phyloP scores from a whole-genome alignment of 1,139 yeast genomes.

The Hanseniaspora uvarum region DNA sequence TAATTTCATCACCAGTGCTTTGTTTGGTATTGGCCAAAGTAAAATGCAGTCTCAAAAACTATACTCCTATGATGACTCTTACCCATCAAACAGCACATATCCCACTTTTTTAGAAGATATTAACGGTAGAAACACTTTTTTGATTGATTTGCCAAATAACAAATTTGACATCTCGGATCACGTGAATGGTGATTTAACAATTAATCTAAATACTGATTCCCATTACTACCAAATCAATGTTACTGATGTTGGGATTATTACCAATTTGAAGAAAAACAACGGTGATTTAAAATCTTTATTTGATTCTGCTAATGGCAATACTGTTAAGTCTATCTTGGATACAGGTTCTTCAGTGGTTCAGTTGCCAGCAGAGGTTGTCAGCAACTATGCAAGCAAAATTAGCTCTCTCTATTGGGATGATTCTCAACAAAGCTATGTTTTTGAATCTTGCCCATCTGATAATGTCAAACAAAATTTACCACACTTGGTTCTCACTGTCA shows the following conservation, averaged over 20 bases:
- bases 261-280: not conserved
- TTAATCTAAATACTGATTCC: not conserved
- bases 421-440: not conserved
- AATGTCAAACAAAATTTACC: not conserved
- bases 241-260: not conserved
- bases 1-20: slow-evolving; percentile 1
- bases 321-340: not conserved
- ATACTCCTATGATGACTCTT: not conserved
- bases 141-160: slow-evolving; percentile 30
- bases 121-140: slow-evolving; percentile 5
- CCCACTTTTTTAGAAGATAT: not conserved
- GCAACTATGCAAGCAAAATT: not conserved
- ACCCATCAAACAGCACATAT: not conserved
- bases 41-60: slow-evolving; percentile 11
- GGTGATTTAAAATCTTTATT: not conserved
- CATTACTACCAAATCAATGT: slow-evolving; percentile 4
- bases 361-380: not conserved
- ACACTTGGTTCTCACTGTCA: not conserved
- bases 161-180: slow-evolving; percentile 30
- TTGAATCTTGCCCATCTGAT: not conserved
- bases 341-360: slow-evolving; percentile 8
- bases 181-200: slow-evolving; percentile 1
- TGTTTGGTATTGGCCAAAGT: slow-evolving; percentile 7
- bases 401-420: slow-evolving; percentile 6
- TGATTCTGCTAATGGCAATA: not conserved